Evolutionary conservation across 2,329 filamentous ascomycete genomes (phyloP), one percentile per base, ranked within the genome.

Genomic region (Monosporascus sp.): DNA sequence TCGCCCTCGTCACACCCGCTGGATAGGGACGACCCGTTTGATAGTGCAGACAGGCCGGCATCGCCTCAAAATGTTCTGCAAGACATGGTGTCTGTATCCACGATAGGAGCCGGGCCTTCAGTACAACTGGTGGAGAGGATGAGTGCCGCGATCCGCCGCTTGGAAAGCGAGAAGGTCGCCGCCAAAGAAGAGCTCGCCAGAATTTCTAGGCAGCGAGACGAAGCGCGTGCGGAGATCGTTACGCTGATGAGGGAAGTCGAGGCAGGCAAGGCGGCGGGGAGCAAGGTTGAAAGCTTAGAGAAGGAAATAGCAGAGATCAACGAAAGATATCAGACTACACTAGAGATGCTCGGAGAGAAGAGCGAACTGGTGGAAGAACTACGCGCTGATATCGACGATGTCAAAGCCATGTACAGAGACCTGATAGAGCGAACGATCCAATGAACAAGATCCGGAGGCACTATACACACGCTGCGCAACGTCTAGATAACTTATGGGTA

Each of bases 301-400:
- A 74, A 72, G 46, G 82, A 91, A 61, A 75, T 96, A 49, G 74
- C 73, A 27, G 82, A 83, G 43, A 76, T 97, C 59, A 86, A 90
- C 64, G 77, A 83, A 57, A 80, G 93, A 63, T 96, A 97, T 68
- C 86, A 96, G 68, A 94, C 91, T 16, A 95, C 91, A 55, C 77
- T 99, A 51, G 92, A 97, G 74, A 87, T 97, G 84, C 74, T 99
- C 53, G 94, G 94, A 1, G 94, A 99, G 81, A 96, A 96, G 82
- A 96, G 91, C 70, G 94, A 99, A 77, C 76, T 88, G 66, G 92
- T 96, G 2, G 91, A 96, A 66, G 94, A 99, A 77, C 76, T 99
- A 61, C 85, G 81, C 70, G 87, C 88, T 14, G 94, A 97, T 76
- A 88, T 99, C 51, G 79, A 85, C 60, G 94, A 99, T 76, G 80